Percentiles rank a stretch among this genome's conserved stretches.
These are phyloP conservation scores for Cyclocybe aegerita DNA, from an alignment of 768 basidiomycete species.

Conservation along the genomic window DNA sequence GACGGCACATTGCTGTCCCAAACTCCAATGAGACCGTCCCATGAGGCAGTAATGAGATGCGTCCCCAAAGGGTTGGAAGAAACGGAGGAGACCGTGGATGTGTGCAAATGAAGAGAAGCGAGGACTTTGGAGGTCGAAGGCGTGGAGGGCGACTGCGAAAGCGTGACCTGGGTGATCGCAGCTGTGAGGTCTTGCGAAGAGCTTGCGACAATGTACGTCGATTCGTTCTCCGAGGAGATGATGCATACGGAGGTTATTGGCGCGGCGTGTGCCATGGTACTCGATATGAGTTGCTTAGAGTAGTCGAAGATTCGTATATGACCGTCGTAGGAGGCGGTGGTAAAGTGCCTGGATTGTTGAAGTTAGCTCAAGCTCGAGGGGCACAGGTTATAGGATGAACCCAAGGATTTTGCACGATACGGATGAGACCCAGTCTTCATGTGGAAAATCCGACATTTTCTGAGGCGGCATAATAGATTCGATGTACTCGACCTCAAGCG, in stretches of 20 bases:
- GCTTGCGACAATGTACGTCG: slow-evolving; percentile 51
- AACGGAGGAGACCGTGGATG: slow-evolving; percentile 75
- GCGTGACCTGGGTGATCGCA: slow-evolving; percentile 46
- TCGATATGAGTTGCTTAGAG: slow-evolving; percentile 54
- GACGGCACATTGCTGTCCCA: slow-evolving; percentile 70
- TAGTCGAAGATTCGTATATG: slow-evolving; percentile 73
- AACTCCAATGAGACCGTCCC: slow-evolving; percentile 84
- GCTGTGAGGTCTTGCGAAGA: slow-evolving; percentile 82
- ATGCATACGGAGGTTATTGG: slow-evolving; percentile 67
- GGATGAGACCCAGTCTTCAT: slow-evolving; percentile 94
- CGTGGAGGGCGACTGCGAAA: slow-evolving; percentile 20
- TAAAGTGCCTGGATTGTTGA: slow-evolving; percentile 50
- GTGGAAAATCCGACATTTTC: slow-evolving; percentile 73
- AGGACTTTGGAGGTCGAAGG: slow-evolving; percentile 38
- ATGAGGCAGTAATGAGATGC: slow-evolving; percentile 78
- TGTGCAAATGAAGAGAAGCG: slow-evolving; percentile 82
- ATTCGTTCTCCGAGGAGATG: slow-evolving; percentile 36
- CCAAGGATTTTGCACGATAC: slow-evolving; percentile 60
- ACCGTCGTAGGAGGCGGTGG: slow-evolving; percentile 84
- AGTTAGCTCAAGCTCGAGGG: background rate
- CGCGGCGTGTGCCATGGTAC: slow-evolving; percentile 54
- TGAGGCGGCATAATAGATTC: slow-evolving; percentile 87
- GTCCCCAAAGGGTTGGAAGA: slow-evolving; percentile 51
- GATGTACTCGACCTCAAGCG: slow-evolving; percentile 89
- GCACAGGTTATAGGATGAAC: slow-evolving; percentile 31